phyloP scores from a whole-genome alignment of 768 basidiomycete species.

The Tricholoma bakamatsutake region DNA sequence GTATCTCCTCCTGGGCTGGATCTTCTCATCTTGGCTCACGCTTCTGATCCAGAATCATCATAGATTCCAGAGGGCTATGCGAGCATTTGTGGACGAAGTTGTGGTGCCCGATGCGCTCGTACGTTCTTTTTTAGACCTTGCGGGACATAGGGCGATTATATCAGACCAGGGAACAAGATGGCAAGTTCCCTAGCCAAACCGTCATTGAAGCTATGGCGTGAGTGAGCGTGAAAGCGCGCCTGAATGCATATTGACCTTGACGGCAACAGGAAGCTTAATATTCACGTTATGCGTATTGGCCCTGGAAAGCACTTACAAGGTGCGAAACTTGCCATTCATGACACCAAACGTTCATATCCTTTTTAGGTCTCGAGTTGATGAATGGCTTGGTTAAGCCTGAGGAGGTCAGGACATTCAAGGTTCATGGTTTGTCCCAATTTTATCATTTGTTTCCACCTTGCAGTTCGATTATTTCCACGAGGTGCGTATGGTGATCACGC shows the following conservation, averaged over 20 bases:
- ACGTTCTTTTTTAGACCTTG: conserved; percentile 7
- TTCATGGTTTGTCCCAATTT: background rate
- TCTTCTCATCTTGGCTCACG: conserved; percentile 10
- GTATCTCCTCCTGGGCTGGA: conserved; percentile 25
- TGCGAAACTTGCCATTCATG: background rate
- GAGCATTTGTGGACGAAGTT: conserved; percentile 70
- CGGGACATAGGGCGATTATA: conserved; percentile 8
- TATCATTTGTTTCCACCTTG: conserved; percentile 9
- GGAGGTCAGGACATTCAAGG: conserved; percentile 38
- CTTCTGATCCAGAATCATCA: conserved; percentile 45
- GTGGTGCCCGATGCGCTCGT: conserved; percentile 51
- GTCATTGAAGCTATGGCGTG: conserved; percentile 74
- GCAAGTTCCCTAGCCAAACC: conserved; percentile 76
- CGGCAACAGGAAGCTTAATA: conserved; percentile 45
- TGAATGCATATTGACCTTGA: background rate
- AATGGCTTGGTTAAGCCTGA: conserved; percentile 78
- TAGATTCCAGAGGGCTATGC: conserved; percentile 53
- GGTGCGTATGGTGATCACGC: conserved; percentile 20
- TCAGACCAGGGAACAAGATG: conserved; percentile 75
- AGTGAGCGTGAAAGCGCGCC: conserved; percentile 14
- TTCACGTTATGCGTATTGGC: conserved; percentile 92
- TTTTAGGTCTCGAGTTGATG: conserved; percentile 61
- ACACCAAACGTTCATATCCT: background rate
- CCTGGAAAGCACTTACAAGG: conserved; percentile 84
- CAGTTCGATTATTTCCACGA: conserved; percentile 90